A percentile compares a stretch with the other conserved stretches of the same genome.
Evolutionary conservation across 345 rosid genomes (phyloP).

Genomic region (Euclidium syriacum): DNA sequence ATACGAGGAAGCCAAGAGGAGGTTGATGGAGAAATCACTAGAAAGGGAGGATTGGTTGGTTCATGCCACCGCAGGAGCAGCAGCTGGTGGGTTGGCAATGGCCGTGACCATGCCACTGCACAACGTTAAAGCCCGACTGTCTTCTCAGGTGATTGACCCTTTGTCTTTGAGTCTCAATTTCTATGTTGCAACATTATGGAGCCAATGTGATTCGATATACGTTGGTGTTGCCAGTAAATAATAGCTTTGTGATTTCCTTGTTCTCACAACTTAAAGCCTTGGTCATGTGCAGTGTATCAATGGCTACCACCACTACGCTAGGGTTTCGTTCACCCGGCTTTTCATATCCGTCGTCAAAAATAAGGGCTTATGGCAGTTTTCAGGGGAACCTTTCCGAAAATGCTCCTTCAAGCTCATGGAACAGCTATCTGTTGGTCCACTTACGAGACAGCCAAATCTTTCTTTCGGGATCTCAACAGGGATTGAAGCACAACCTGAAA

Average conservation of each 20-base stretch:
- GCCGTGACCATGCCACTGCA: slow-evolving; percentile 80
- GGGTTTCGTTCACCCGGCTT: slow-evolving; percentile 49
- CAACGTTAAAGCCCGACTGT: slow-evolving; percentile 92
- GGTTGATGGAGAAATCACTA: slow-evolving; percentile 63
- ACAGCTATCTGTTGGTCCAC: slow-evolving; percentile 76
- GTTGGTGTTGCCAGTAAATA: neutral
- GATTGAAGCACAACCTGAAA: slow-evolving; percentile 20
- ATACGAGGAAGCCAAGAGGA: slow-evolving; percentile 79
- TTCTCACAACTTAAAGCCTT: too few species aligned
- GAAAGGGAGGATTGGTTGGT: slow-evolving; percentile 49
- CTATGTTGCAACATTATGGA: too few species aligned
- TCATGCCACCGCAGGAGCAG: slow-evolving; percentile 90
- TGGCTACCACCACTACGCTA: slow-evolving; percentile 68
- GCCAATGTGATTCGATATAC: slow-evolving; percentile 7
- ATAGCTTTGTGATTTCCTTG: too few species aligned
- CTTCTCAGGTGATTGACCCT: slow-evolving; percentile 68
- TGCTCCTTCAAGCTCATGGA: slow-evolving; percentile 73
- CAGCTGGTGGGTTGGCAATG: slow-evolving; percentile 81
- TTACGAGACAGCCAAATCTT: slow-evolving; percentile 56
- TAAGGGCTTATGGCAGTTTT: slow-evolving; percentile 53
- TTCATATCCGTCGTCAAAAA: slow-evolving; percentile 36
- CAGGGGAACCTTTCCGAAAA: slow-evolving; percentile 68
- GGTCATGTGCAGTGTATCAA: too few species aligned
- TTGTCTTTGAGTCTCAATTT: neutral
- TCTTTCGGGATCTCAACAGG: slow-evolving; percentile 40